These are phyloP conservation scores for Juglanconis oblonga DNA, from an alignment of 2,329 filamentous ascomycete species.

Conservation along the genomic window DNA sequence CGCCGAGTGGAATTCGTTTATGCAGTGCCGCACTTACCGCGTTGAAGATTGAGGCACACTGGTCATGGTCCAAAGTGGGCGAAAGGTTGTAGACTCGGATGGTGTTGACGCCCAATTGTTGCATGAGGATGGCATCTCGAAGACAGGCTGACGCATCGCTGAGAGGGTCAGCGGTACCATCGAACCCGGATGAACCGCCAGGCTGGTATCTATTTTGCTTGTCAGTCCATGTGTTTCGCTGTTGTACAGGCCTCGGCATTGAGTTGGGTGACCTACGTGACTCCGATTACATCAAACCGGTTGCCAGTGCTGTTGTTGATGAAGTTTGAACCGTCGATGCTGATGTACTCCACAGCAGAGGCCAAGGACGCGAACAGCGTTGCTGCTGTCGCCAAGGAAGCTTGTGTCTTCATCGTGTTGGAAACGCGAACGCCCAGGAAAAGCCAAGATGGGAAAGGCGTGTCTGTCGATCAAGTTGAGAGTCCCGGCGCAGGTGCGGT, in stretches of 20 bases:
- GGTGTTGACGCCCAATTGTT: conserved; percentile 57
- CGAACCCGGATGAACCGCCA: conserved; percentile 56
- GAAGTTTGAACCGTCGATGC: conserved; percentile 31
- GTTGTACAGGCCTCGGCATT: no score
- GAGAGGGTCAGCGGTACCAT: conserved; percentile 36
- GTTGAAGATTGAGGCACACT: conserved; percentile 61
- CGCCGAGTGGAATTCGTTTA: not conserved
- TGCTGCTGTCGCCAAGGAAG: conserved; percentile 14
- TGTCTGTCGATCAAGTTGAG: not conserved
- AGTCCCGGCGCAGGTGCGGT: not conserved
- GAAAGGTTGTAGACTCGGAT: conserved; percentile 63
- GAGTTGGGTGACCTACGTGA: conserved; percentile 35
- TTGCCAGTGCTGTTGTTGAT: conserved; percentile 54
- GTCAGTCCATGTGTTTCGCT: not conserved
- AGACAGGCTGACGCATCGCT: conserved; percentile 39
- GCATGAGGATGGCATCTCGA: conserved; percentile 56
- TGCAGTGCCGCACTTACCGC: conserved; percentile 24
- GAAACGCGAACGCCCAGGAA: conserved; percentile 1
- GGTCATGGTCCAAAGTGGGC: conserved; percentile 57
- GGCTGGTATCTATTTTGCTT: conserved; percentile 49
- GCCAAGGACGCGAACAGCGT: conserved; percentile 17
- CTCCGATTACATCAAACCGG: conserved; percentile 58
- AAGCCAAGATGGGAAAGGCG: conserved; percentile 1
- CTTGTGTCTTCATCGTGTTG: conserved; percentile 16
- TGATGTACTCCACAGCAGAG: conserved; percentile 14